Percentiles rank a stretch among this genome's conserved stretches.
These are phyloP conservation scores for Wickerhamomyces bovis DNA, from an alignment of 805 yeast species.

Conservation along the genomic window DNA sequence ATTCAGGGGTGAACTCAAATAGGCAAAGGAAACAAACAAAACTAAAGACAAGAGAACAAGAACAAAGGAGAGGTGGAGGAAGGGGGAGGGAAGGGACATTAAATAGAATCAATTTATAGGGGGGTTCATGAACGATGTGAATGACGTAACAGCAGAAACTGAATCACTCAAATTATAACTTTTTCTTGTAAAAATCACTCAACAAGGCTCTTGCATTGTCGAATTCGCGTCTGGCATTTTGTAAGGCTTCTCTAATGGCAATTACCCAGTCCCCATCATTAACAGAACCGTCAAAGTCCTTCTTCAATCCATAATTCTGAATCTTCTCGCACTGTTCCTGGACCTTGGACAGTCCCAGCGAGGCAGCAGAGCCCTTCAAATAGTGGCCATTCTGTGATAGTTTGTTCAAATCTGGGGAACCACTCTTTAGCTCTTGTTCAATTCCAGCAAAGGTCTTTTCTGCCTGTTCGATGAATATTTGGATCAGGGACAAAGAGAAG, in stretches of 20 bases:
- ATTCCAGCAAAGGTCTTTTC: slow-evolving; percentile 70
- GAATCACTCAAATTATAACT: slow-evolving; percentile 9
- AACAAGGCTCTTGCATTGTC: slow-evolving; percentile 43
- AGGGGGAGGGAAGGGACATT: not conserved
- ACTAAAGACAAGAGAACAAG: not conserved
- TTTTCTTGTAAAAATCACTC: slow-evolving; percentile 43
- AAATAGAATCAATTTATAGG: not conserved
- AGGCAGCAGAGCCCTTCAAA: slow-evolving; percentile 92
- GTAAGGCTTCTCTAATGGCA: slow-evolving; percentile 48
- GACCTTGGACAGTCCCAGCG: slow-evolving; percentile 77
- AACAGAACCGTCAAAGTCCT: slow-evolving; percentile 27
- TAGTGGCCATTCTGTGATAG: slow-evolving; percentile 84
- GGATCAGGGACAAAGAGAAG: slow-evolving; percentile 70
- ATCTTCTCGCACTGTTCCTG: slow-evolving; percentile 88
- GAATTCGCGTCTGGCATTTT: slow-evolving; percentile 45
- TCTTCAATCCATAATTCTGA: slow-evolving; percentile 70
- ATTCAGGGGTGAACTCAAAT: not conserved
- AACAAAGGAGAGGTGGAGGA: not conserved
- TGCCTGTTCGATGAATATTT: slow-evolving; percentile 88
- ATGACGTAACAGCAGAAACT: no score
- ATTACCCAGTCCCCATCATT: slow-evolving; percentile 22
- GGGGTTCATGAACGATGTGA: not conserved
- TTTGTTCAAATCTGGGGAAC: slow-evolving; percentile 37
- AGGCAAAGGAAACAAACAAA: not conserved
- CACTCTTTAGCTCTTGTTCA: slow-evolving; percentile 37